A percentile compares a stretch with the other conserved stretches of the same genome.
phyloP scores from a whole-genome alignment of 257 asterid species.

The Parsonsia alboflavescens region DNA sequence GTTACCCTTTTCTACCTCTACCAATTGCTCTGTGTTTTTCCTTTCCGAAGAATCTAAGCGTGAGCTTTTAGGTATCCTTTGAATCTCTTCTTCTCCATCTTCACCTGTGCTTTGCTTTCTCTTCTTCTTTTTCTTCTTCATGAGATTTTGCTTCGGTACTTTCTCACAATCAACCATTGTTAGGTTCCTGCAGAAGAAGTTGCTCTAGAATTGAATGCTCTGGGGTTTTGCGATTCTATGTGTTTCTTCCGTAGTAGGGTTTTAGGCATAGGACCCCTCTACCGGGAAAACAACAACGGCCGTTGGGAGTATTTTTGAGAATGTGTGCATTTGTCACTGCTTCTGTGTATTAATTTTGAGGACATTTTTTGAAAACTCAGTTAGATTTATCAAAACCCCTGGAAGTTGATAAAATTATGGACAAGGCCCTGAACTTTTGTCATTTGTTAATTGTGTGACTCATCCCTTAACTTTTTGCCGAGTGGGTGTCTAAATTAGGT shows the following conservation, averaged over 20 bases:
- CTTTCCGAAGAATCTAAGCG: slow-evolving; percentile 24
- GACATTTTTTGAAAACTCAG: too few species aligned
- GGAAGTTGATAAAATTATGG: too few species aligned
- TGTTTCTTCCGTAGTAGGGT: neutral
- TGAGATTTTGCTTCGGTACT: neutral
- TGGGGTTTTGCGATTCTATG: neutral
- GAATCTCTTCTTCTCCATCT: slow-evolving; percentile 21
- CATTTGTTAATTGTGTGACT: too few species aligned
- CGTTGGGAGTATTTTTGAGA: too few species aligned
- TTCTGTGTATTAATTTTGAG: too few species aligned
- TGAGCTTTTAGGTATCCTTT: slow-evolving; percentile 29
- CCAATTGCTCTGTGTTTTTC: slow-evolving; percentile 4
- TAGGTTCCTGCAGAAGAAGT: neutral
- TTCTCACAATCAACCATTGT: slow-evolving; percentile 28
- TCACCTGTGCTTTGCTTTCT: slow-evolving; percentile 45
- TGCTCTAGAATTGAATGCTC: neutral
- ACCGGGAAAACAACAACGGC: neutral
- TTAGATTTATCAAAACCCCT: too few species aligned
- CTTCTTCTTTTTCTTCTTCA: slow-evolving; percentile 35
- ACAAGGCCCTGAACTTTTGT: too few species aligned
- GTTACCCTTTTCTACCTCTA: slow-evolving; percentile 18
- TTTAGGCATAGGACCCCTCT: neutral
- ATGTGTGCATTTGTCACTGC: too few species aligned
- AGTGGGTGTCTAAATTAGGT: too few species aligned
- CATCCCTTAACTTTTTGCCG: too few species aligned